These are phyloP conservation scores for Diddensiella caesifluorescens DNA, from an alignment of 805 yeast genomes.

Conservation along the genomic window DNA sequence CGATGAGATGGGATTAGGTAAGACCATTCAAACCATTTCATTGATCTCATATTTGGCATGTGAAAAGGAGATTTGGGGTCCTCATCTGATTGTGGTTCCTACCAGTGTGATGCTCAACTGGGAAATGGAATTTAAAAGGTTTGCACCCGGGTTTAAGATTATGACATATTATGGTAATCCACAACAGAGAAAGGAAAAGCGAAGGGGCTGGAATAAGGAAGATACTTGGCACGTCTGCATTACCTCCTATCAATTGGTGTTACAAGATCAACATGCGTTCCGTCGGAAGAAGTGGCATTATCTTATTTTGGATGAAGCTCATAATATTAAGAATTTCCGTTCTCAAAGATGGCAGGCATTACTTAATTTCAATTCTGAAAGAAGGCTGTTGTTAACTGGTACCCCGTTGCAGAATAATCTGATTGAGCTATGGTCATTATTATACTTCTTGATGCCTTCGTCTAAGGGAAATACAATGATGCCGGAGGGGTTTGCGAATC, in stretches of 20 bases:
- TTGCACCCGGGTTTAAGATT: constrained; percentile 97
- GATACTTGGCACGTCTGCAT: constrained; percentile 96
- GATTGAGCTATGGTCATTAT: constrained; percentile 91
- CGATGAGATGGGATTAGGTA: constrained; percentile 97
- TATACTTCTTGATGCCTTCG: constrained; percentile 95
- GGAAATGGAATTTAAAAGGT: constrained; percentile 99
- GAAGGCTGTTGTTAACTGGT: constrained; percentile 86
- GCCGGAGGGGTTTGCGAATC: constrained; percentile 95
- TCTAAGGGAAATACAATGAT: constrained; percentile 51
- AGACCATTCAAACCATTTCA: constrained; percentile 93
- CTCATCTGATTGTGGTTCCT: constrained; percentile 94
- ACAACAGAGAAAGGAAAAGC: constrained; percentile 89
- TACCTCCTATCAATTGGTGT: constrained; percentile 95
- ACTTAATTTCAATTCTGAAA: constrained; percentile 85
- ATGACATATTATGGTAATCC: constrained; percentile 96
- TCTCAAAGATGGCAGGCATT: constrained; percentile 97
- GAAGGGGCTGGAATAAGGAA: constrained; percentile 96
- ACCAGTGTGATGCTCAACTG: constrained; percentile 96
- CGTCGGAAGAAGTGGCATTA: constrained; percentile 91
- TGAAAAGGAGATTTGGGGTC: constrained; percentile 95
- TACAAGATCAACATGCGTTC: constrained; percentile 93
- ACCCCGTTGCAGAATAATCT: constrained; percentile 95
- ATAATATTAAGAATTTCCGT: constrained; percentile 91
- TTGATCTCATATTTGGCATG: constrained; percentile 84
- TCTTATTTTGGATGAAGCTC: constrained; percentile 95